Conservation (phyloP, 495 filamentous ascomycete genomes). For the Physcia stellaris region DNA sequence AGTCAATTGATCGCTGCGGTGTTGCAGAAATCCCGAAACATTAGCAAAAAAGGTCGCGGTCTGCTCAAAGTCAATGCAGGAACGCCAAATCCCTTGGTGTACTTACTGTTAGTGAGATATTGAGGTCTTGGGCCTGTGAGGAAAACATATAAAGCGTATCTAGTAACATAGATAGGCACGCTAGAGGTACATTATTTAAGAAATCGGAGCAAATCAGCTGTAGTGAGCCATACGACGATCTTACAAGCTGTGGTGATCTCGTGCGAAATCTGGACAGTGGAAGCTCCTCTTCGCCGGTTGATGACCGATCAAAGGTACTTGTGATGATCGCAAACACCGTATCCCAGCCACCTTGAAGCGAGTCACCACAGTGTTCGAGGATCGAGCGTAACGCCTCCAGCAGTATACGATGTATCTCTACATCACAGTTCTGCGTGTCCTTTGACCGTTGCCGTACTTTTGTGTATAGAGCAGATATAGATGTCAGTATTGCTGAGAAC, state of each 20-base stretch:
- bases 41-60: conserved; percentile 93
- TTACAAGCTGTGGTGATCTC: conserved; percentile 59
- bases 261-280: conserved; percentile 24
- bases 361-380: conserved; percentile 80
- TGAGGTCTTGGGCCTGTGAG: conserved; percentile 78
- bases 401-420: conserved; percentile 70
- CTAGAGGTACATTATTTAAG: conserved; percentile 59
- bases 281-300: conserved; percentile 9
- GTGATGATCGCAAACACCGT: conserved; percentile 73
- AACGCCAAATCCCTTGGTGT: not conserved
- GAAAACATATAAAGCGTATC: conserved; percentile 82
- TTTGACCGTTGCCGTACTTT: conserved; percentile 8
- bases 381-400: conserved; percentile 71
- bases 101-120: conserved; percentile 78
- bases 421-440: conserved; percentile 31
- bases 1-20: conserved; percentile 29
- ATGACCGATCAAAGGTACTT: conserved; percentile 54
- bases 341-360: conserved; percentile 68
- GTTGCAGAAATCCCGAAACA: conserved; percentile 70
- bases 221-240: conserved; percentile 72
- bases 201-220: conserved; percentile 95
- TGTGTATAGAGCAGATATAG: conserved; percentile 38
- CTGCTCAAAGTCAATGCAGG: conserved; percentile 24
- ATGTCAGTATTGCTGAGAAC: conserved; percentile 49
- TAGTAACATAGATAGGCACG: conserved; percentile 69